Base-by-base conservation (phyloP, 352 stramenopile species). In the Hyaloperonospora brassicae region DNA sequence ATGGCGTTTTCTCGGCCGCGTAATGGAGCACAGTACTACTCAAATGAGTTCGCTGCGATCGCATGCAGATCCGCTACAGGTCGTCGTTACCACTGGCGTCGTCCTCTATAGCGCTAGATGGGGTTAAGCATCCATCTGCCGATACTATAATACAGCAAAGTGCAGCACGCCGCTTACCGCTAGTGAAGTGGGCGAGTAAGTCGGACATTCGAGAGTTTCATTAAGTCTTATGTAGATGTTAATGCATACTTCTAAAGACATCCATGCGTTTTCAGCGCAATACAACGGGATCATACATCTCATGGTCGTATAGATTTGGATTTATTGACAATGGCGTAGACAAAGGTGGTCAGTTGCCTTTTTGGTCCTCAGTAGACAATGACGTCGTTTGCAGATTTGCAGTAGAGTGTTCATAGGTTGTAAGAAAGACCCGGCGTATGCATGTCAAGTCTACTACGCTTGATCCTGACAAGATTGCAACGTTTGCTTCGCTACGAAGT, bases 1-100 rank as follows among this genome's bases (percentile, higher is more conserved):
- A 71, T 35, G 60, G 66, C 24, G 42, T 68, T 43, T 59, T 51
- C 59, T 74, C 66, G 41, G 30, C 45, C 25, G 66, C 54, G 1
- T 74, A 61, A 57, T 40, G 1, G n/a, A 24, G 10, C 14, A 47
- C 23, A 47, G 27, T 7, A n/a, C n/a, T n/a, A n/a, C 27, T 8
- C 27, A 7, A 31, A 7, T 7, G 27, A 7, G n/a, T 30, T 31
- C n/a, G 39, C 31, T 25, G 46, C 57, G 61, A 62, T 24, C 31
- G 25, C 40, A 38, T 31, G 24, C 14, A n/a, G 44, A 61, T 40
- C 48, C 56, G 54, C 52, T 22, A 52, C 30, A 47, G 45, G 56
- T 51, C 59, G 52, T 42, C 47, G 57, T 17, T 22, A 66, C 22
- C 27, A 7, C 7, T 8, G 27, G 7, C 3, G 27, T 31, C 27